A percentile compares a stretch with the other conserved stretches of the same genome.
phyloP scores from a whole-genome alignment of 768 basidiomycete genomes.

The Gyrodon lividus region DNA sequence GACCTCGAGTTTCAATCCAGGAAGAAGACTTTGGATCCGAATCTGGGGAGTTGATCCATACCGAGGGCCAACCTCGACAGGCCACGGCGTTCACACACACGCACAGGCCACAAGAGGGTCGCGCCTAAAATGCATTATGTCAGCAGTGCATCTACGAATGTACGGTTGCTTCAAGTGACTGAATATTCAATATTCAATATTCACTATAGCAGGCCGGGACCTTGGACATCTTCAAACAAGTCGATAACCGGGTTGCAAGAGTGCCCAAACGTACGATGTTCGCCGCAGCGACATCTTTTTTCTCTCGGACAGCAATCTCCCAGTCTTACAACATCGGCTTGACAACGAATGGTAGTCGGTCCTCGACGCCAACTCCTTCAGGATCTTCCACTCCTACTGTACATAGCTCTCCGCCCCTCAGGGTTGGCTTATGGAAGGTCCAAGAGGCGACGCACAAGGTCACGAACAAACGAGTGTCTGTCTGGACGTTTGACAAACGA shows the following conservation, averaged over 20 bases:
- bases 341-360: conserved; percentile 35
- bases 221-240: not conserved
- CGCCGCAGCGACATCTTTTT: conserved; percentile 82
- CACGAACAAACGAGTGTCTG: conserved; percentile 84
- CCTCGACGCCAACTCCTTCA: conserved; percentile 37
- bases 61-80: too few relatives aligned
- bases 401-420: conserved; percentile 49
- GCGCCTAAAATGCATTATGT: conserved; percentile 1
- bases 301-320: conserved; percentile 75
- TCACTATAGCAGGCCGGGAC: too few relatives aligned
- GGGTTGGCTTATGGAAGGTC: conserved; percentile 87
- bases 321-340: conserved; percentile 74
- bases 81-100: too few relatives aligned
- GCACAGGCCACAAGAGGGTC: not conserved
- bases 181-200: too few relatives aligned
- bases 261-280: conserved; percentile 48
- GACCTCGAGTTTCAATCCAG: not conserved
- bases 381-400: conserved; percentile 33
- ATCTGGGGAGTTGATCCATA: too few relatives aligned
- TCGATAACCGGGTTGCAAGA: not conserved
- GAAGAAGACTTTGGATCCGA: not conserved
- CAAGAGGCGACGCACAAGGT: conserved; percentile 85
- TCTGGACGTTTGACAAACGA: conserved; percentile 92
- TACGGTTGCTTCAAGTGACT: too few relatives aligned
- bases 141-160: too few relatives aligned